phyloP scores from a whole-genome alignment of 83 land plant genomes.

The Picea engelmannii region DNA sequence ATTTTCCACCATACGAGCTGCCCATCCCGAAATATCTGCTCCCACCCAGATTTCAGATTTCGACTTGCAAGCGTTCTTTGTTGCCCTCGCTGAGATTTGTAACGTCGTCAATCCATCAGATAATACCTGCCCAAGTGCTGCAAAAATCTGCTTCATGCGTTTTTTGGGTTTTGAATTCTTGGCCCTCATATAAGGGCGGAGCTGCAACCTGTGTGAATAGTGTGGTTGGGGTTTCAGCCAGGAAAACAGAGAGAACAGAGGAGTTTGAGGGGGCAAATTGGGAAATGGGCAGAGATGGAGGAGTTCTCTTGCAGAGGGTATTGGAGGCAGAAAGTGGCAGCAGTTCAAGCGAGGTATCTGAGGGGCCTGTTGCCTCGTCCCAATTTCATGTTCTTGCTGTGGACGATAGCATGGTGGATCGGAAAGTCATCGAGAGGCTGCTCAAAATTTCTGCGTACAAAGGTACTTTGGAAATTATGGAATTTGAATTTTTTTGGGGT shows the following conservation, averaged over 20 bases:
- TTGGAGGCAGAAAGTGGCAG: not conserved
- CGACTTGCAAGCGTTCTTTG: not conserved
- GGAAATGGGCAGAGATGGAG: slow-evolving; percentile 7
- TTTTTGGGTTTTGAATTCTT: not conserved
- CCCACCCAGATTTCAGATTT: not conserved
- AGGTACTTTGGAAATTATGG: slow-evolving; percentile 36
- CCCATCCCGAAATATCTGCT: slow-evolving; percentile 13
- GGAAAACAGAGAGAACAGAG: not conserved
- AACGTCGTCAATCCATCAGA: not conserved
- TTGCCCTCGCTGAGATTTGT: slow-evolving; percentile 1
- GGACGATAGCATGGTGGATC: slow-evolving; percentile 76
- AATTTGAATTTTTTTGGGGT: too few relatives aligned
- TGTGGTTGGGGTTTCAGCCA: not conserved
- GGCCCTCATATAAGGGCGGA: not conserved
- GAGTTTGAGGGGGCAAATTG: not conserved
- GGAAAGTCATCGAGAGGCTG: slow-evolving; percentile 69
- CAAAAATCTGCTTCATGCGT: slow-evolving; percentile 3
- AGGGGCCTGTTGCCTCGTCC: not conserved
- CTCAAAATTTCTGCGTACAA: slow-evolving; percentile 68
- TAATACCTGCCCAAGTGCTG: not conserved
- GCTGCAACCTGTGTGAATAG: not conserved
- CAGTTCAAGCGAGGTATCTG: not conserved
- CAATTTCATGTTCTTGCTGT: slow-evolving; percentile 80
- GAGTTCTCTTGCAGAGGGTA: not conserved
- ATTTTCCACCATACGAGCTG: slow-evolving; percentile 1